These are phyloP conservation scores for Chaetomium tenue DNA, from an alignment of 495 filamentous ascomycete genomes.

Conservation along the genomic window DNA sequence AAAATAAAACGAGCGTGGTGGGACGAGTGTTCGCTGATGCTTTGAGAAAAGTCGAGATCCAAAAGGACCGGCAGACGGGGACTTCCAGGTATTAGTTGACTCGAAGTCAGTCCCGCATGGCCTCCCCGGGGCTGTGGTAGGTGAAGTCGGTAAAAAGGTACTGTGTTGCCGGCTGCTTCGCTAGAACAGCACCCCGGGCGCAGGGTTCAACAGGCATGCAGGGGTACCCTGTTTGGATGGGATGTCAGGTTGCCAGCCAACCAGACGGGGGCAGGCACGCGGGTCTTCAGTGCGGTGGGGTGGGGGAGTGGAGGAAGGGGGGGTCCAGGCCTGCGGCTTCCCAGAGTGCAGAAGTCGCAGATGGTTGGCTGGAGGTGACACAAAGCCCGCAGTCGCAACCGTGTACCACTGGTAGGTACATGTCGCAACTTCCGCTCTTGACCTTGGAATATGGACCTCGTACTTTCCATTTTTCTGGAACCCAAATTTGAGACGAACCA, in stretches of 20 bases:
- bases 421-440: no score
- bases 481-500: slow-evolving; percentile 5
- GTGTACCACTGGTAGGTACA: background rate
- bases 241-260: slow-evolving; percentile 9
- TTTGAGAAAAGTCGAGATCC: slow-evolving; percentile 8
- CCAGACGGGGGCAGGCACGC: slow-evolving; percentile 1
- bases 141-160: slow-evolving; percentile 15
- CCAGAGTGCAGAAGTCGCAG: background rate
- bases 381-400: slow-evolving; percentile 13
- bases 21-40: slow-evolving; percentile 19
- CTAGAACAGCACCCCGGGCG: slow-evolving; percentile 13
- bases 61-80: slow-evolving; percentile 19
- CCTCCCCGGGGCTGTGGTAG: slow-evolving; percentile 1
- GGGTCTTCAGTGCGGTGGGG: background rate
- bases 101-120: slow-evolving; percentile 1
- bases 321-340: slow-evolving; percentile 15
- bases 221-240: background rate
- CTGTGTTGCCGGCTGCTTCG: background rate
- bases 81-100: slow-evolving; percentile 19
- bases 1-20: slow-evolving; percentile 27
- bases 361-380: slow-evolving; percentile 15
- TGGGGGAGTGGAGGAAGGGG: background rate
- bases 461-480: slow-evolving; percentile 12
- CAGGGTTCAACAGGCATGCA: background rate
- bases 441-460: no score